Conservation (phyloP, 225 moss, liverwort and hornwort species). For the Physcomitrium patens region DNA sequence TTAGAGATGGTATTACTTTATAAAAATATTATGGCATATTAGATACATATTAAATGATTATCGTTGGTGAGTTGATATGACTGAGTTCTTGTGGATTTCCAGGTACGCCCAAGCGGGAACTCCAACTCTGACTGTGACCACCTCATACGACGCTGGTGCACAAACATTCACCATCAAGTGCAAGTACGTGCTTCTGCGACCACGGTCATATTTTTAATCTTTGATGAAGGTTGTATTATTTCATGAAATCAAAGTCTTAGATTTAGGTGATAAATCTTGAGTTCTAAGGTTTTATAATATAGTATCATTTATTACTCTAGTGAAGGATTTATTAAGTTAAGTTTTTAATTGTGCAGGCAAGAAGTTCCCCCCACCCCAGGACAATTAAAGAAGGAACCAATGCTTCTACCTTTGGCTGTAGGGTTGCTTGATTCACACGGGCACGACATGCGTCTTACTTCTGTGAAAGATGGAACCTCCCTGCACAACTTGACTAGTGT, state of each 20-base stretch:
- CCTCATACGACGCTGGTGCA: conserved; percentile 64
- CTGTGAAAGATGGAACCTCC: conserved; percentile 69
- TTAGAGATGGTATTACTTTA: background rate
- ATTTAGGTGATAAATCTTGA: background rate
- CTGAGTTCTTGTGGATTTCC: conserved; percentile 9
- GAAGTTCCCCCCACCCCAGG: conserved; percentile 85
- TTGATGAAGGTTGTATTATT: background rate
- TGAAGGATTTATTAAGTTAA: background rate
- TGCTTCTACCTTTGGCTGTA: conserved; percentile 83
- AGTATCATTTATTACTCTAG: background rate
- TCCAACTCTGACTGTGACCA: conserved; percentile 70
- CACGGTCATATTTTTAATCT: background rate
- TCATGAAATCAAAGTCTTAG: background rate
- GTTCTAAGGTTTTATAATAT: background rate
- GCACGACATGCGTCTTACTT: conserved; percentile 67
- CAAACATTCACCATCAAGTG: conserved; percentile 79
- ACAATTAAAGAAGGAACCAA: conserved; percentile 84
- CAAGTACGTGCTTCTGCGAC: conserved; percentile 50
- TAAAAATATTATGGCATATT: background rate
- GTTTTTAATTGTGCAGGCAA: conserved; percentile 57
- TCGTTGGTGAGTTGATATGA: background rate
- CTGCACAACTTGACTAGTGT: conserved; percentile 63
- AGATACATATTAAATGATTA: background rate
- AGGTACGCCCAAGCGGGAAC: conserved; percentile 89
- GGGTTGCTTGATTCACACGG: conserved; percentile 79